Evolutionary conservation across 257 asterid genomes (phyloP).

Genomic region (Solanum gandarillasii): DNA sequence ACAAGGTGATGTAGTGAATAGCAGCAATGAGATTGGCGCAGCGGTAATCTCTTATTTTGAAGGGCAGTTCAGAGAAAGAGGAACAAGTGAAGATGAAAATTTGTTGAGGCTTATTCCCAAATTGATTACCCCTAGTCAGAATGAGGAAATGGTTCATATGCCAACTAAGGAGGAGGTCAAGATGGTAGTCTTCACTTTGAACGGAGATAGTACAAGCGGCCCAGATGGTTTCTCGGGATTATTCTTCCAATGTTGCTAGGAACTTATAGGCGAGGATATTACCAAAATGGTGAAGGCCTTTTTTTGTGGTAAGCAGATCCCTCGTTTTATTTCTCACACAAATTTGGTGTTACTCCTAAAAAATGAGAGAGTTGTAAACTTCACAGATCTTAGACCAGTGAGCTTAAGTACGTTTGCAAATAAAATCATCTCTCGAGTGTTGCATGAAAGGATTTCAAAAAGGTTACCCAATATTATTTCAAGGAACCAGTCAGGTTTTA

Average conservation of each 20-base stretch:
- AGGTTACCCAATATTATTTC: not conserved
- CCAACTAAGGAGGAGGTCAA: not conserved
- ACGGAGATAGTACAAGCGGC: not conserved
- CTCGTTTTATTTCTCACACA: too few species aligned
- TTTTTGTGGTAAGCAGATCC: too few species aligned
- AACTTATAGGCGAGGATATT: not conserved
- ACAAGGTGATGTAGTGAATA: not conserved
- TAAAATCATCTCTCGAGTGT: not conserved
- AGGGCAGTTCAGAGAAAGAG: too few species aligned
- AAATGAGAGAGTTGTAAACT: too few species aligned
- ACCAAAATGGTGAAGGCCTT: not conserved
- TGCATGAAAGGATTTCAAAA: too few species aligned
- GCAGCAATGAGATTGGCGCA: too few species aligned
- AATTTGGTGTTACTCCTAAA: too few species aligned
- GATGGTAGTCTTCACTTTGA: too few species aligned
- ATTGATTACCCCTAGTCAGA: too few species aligned
- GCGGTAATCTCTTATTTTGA: too few species aligned
- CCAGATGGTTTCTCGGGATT: not conserved
- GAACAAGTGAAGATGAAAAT: fast-evolving
- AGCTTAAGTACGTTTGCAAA: not conserved
- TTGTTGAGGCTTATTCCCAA: not conserved
- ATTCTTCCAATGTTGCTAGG: not conserved
- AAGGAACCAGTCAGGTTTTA: too few species aligned
- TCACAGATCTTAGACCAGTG: too few species aligned
- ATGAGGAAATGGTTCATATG: not conserved